A percentile compares a stretch with the other conserved stretches of the same genome.
phyloP scores from a whole-genome alignment of 768 basidiomycete genomes.

The Mycena rebaudengoi region DNA sequence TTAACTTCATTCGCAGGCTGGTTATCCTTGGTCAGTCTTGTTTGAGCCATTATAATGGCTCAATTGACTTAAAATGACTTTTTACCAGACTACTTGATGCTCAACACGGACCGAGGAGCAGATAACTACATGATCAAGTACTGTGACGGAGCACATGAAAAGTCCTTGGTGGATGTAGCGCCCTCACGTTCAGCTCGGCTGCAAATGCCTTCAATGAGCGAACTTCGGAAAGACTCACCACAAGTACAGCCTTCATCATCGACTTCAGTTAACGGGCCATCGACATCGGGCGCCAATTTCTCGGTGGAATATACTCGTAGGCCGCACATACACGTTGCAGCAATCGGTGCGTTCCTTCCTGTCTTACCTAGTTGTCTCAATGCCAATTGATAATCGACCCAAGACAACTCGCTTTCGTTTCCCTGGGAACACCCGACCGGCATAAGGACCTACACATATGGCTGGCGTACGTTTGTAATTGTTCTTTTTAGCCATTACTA shows the following conservation, averaged over 20 bases:
- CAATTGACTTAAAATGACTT: slow-evolving; percentile 20
- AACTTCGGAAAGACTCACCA: slow-evolving; percentile 59
- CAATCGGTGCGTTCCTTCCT: slow-evolving; percentile 95
- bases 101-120: slow-evolving; percentile 85
- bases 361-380: slow-evolving; percentile 90
- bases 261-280: slow-evolving; percentile 45
- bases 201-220: slow-evolving; percentile 79
- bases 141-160: slow-evolving; percentile 84
- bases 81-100: slow-evolving; percentile 82
- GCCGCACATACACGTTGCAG: slow-evolving; percentile 81
- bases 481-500: not conserved
- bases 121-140: slow-evolving; percentile 96
- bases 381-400: too few species aligned
- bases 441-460: too few species aligned
- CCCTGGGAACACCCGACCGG: not conserved
- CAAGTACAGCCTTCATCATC: slow-evolving; percentile 49
- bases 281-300: slow-evolving; percentile 28
- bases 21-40: slow-evolving; percentile 75
- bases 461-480: slow-evolving; percentile 52
- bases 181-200: slow-evolving; percentile 73
- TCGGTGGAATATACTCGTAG: slow-evolving; percentile 59
- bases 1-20: slow-evolving; percentile 56
- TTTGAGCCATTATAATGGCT: not conserved
- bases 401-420: not conserved
- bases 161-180: slow-evolving; percentile 79